phyloP scores from a whole-genome alignment of 805 yeast genomes.

The Yarrowia keelungensis region DNA sequence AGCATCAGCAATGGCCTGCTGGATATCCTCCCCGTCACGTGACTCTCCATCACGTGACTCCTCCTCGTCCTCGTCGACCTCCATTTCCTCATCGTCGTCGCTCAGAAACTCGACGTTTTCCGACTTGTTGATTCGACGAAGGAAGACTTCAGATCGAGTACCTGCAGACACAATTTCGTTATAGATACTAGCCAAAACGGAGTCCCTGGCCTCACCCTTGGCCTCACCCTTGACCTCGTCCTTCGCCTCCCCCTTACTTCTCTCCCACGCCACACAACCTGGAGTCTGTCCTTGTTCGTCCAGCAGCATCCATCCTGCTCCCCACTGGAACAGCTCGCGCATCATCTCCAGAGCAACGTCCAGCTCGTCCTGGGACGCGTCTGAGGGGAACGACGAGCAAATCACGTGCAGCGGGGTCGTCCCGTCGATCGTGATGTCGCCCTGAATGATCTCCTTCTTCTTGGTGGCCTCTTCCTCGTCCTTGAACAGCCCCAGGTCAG shows the following conservation, averaged over 20 bases:
- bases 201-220: slow-evolving; percentile 53
- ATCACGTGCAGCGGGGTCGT: slow-evolving; percentile 84
- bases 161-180: slow-evolving; percentile 76
- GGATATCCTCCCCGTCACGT: slow-evolving; percentile 6
- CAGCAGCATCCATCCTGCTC: slow-evolving; percentile 89
- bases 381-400: slow-evolving; percentile 57
- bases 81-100: slow-evolving; percentile 46
- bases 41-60: slow-evolving; percentile 38
- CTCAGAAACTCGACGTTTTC: slow-evolving; percentile 47
- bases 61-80: slow-evolving; percentile 40
- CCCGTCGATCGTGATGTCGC: slow-evolving; percentile 53
- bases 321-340: slow-evolving; percentile 73
- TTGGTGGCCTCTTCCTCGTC: slow-evolving; percentile 39
- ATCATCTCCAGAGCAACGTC: slow-evolving; percentile 62
- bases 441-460: slow-evolving; percentile 35
- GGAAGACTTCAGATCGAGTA: slow-evolving; percentile 81
- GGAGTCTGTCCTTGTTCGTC: slow-evolving; percentile 79
- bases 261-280: slow-evolving; percentile 68
- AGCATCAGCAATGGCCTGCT: slow-evolving; percentile 24
- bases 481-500: slow-evolving; percentile 61
- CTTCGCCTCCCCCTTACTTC: slow-evolving; percentile 48
- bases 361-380: slow-evolving; percentile 56
- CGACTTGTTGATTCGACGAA: slow-evolving; percentile 70
- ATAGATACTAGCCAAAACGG: slow-evolving; percentile 59
- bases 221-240: too few relatives aligned